Conservation (phyloP, 495 filamentous ascomycete genomes). For the Penicillium lagena region DNA sequence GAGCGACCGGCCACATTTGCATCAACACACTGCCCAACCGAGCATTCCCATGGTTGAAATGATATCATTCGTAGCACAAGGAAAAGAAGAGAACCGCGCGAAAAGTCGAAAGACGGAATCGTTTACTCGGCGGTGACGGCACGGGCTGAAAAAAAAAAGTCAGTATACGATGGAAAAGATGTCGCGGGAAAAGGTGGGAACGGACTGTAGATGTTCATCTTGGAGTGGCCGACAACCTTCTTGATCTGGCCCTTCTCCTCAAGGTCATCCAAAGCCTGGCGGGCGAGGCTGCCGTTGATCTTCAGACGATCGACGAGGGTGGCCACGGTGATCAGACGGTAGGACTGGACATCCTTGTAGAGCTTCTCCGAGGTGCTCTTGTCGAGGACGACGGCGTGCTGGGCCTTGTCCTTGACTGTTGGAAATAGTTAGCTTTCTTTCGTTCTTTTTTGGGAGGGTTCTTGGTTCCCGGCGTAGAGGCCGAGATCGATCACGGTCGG, state of each 20-base stretch:
- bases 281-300: slow-evolving; percentile 98
- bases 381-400: slow-evolving; percentile 82
- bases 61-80: slow-evolving; percentile 41
- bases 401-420: slow-evolving; percentile 99
- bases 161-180: slow-evolving; percentile 3
- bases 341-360: slow-evolving; percentile 98
- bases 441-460: neutral
- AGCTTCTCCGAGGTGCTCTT: slow-evolving; percentile 61
- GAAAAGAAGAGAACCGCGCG: slow-evolving; percentile 34
- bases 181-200: neutral
- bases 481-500: slow-evolving; percentile 15
- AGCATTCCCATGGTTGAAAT: slow-evolving; percentile 30
- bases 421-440: slow-evolving; percentile 21
- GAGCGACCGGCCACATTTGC: slow-evolving; percentile 28
- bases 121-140: slow-evolving; percentile 47
- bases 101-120: slow-evolving; percentile 27
- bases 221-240: slow-evolving; percentile 94
- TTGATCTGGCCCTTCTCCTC: slow-evolving; percentile 98
- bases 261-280: slow-evolving; percentile 82
- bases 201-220: slow-evolving; percentile 94
- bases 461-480: too few species aligned
- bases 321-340: slow-evolving; percentile 98
- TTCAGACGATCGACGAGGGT: slow-evolving; percentile 98
- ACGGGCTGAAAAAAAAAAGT: slow-evolving; percentile 29
- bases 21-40: slow-evolving; percentile 31